Percentiles rank a stretch among this genome's conserved stretches.
These are phyloP conservation scores for Apiospora pterosperma DNA, from an alignment of 2,329 filamentous ascomycete genomes.

Conservation along the genomic window DNA sequence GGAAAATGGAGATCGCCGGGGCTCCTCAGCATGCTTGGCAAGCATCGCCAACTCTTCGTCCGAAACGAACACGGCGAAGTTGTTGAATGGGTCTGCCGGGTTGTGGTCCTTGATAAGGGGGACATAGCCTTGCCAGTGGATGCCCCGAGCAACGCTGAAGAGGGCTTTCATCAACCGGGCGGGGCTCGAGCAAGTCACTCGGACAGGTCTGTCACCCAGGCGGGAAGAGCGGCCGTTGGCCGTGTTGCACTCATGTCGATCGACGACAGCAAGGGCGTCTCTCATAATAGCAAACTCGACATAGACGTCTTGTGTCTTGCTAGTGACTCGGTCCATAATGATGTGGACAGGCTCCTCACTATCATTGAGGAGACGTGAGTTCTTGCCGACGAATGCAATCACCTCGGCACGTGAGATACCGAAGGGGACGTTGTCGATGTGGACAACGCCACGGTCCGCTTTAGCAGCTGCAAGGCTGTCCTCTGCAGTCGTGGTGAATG, in stretches of 20 bases:
- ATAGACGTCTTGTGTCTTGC: conserved; percentile 44
- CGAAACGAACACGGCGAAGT: conserved; percentile 58
- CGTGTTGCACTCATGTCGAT: conserved; percentile 35
- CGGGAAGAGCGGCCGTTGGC: conserved; percentile 36
- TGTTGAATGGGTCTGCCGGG: conserved; percentile 40
- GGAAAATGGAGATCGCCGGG: conserved; percentile 58
- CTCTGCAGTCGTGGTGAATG: conserved; percentile 29
- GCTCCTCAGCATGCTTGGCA: conserved; percentile 59
- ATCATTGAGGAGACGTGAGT: conserved; percentile 37
- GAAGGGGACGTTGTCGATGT: conserved; percentile 47
- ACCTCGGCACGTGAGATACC: conserved; percentile 36
- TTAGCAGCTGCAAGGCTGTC: conserved; percentile 32
- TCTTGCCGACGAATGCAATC: conserved; percentile 41
- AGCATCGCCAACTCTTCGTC: conserved; percentile 63
- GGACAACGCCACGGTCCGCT: conserved; percentile 40
- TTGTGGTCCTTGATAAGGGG: conserved; percentile 37
- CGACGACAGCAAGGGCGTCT: conserved; percentile 52
- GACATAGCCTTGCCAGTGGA: conserved; percentile 48
- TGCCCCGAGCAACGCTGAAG: conserved; percentile 55
- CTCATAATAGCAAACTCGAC: conserved; percentile 41
- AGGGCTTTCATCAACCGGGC: conserved; percentile 57
- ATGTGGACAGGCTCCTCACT: conserved; percentile 41
- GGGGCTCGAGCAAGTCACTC: conserved; percentile 55
- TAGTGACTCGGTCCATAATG: conserved; percentile 43
- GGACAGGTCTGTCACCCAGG: conserved; percentile 55